Conservation (phyloP, 345 rosid genomes). For the Salix koriyanagi region DNA sequence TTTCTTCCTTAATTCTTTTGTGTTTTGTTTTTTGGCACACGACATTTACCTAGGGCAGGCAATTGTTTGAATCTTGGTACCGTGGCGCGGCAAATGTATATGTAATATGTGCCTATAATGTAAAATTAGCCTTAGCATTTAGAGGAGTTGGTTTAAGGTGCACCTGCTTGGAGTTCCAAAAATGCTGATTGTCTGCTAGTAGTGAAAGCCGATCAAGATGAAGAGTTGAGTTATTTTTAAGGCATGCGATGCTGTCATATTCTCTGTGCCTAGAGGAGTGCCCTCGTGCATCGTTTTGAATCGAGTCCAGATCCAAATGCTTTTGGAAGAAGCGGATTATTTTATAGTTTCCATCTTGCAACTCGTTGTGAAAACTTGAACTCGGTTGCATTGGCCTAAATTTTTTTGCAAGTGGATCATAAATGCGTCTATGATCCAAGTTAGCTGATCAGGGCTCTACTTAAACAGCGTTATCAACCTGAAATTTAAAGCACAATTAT, state of each 20-base stretch:
- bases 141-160: background rate
- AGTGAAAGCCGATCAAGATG: too few species aligned
- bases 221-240: too few species aligned
- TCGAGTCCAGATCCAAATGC: too few species aligned
- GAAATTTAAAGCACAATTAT: too few species aligned
- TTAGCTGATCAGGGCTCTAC: background rate
- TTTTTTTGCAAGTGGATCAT: too few species aligned
- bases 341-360: background rate
- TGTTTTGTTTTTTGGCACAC: background rate
- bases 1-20: slow-evolving; percentile 16
- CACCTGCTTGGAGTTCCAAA: background rate
- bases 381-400: background rate
- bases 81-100: slow-evolving; percentile 27
- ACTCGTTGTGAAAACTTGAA: background rate
- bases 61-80: slow-evolving; percentile 18
- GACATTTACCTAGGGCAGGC: slow-evolving; percentile 18
- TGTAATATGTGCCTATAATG: slow-evolving; percentile 27
- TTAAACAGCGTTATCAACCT: background rate
- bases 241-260: background rate
- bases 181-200: background rate
- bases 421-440: background rate
- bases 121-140: slow-evolving; percentile 22
- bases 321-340: too few species aligned
- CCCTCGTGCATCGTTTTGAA: too few species aligned
- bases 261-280: background rate